phyloP scores from a whole-genome alignment of 805 yeast genomes.

The Sungouiozyma ichnusensis region DNA sequence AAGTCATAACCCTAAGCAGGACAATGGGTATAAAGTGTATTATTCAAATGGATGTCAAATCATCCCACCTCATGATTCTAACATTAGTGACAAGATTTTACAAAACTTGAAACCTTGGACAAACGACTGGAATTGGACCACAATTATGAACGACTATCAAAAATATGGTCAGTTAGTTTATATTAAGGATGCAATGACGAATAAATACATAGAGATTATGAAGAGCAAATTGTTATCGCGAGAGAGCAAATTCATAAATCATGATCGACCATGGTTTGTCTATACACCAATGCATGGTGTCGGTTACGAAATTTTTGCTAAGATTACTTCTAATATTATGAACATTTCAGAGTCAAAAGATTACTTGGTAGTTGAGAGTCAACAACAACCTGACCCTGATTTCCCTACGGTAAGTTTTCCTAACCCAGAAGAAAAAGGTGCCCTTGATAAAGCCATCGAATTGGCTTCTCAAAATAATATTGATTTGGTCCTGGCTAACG shows the following conservation, averaged over 20 bases:
- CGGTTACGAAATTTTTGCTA: conserved; percentile 52
- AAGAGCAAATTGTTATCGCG: not conserved
- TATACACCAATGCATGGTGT: conserved; percentile 97
- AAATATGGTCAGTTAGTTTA: conserved; percentile 25
- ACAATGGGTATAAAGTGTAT: conserved; percentile 92
- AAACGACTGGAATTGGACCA: conserved; percentile 38
- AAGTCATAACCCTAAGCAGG: conserved; percentile 74
- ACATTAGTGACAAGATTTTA: conserved; percentile 56
- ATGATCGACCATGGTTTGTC: conserved; percentile 38
- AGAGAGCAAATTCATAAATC: conserved; percentile 1
- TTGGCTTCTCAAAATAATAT: conserved; percentile 39
- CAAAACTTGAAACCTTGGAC: conserved; percentile 52
- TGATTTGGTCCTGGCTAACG: conserved; percentile 70
- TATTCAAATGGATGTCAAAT: conserved; percentile 93
- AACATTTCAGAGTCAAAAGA: conserved; percentile 29
- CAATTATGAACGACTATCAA: conserved; percentile 28
- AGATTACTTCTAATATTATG: conserved; percentile 25
- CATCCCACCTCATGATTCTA: conserved; percentile 79
- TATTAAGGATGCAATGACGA: conserved; percentile 35
- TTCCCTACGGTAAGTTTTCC: conserved; percentile 86
- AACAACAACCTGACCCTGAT: conserved; percentile 67
- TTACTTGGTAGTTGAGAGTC: conserved; percentile 44
- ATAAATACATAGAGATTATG: conserved; percentile 32
- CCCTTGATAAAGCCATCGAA: conserved; percentile 59
- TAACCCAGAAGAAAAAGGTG: conserved; percentile 93